These are phyloP conservation scores for Daldinia decipiens DNA, from an alignment of 495 filamentous ascomycete genomes.

Conservation along the genomic window DNA sequence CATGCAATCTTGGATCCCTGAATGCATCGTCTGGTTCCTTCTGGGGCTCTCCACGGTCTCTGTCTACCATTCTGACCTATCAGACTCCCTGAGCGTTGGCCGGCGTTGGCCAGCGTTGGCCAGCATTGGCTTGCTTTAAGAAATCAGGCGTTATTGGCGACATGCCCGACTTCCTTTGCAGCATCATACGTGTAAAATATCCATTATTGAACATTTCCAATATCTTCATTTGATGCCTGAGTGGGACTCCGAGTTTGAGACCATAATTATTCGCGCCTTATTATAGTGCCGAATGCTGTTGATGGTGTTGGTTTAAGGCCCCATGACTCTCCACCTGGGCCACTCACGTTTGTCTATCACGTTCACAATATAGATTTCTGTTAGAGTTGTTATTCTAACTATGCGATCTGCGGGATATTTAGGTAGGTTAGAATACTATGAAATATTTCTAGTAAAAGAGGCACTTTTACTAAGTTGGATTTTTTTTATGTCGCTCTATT, in stretches of 20 bases:
- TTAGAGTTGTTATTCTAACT: background rate
- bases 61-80: constrained; percentile 1
- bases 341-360: background rate
- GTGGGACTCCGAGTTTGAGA: background rate
- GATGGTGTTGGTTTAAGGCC: background rate
- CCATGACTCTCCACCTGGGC: background rate
- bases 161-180: constrained; percentile 1
- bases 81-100: background rate
- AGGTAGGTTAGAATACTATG: background rate
- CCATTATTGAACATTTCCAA: background rate
- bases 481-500: background rate
- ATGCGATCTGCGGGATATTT: background rate
- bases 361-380: background rate
- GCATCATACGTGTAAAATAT: constrained; percentile 11
- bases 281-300: background rate
- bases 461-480: background rate
- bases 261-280: background rate
- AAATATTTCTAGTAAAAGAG: background rate
- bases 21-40: background rate
- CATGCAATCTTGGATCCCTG: background rate
- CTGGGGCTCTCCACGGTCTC: background rate
- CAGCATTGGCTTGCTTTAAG: background rate
- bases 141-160: background rate
- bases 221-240: constrained; percentile 5
- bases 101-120: background rate